Evolutionary conservation across 1,139 yeast species (phyloP), one percentile per base, ranked within the genome.

Genomic region (Spencermartinsiella ligniputridi): DNA sequence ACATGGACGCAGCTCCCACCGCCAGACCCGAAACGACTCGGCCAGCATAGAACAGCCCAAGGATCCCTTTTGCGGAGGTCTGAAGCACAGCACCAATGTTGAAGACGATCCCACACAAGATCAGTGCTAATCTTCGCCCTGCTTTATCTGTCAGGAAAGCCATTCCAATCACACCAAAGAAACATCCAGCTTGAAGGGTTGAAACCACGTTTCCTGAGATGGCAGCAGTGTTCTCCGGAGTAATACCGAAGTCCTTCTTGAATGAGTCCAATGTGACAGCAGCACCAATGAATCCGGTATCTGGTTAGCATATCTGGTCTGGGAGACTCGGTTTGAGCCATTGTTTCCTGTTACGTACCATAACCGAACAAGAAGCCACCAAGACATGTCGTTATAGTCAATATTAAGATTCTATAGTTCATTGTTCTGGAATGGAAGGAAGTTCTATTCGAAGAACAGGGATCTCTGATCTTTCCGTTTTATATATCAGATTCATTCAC

Each of bases 1-100:
- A 73, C 57, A 76, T 68, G 17, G 79, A 73, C 0, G 79, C 77
- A 45, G 72, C 68, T 27, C 82, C 82, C 13, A 77, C 79, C 37
- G 78, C 81, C 59, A 74, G 65, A 9, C 80, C 78, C 30, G 74
- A 66, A 19, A 78, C 60, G 47, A 63, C 45, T 57, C 89, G 73
- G 18, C 86, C 85, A 24, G 71, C 54, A 34, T 53, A 53, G 44
- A 53, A 47, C 11, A 53, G 43, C 2, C 52, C 55, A 18, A 48
- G 38, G 9, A 24, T 35, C 9, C 51, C 51, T 9, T 41, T 41
- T 4, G 42, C 41, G 5, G 43, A 11, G 4, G 40, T 54, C 27
- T 42, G 46, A 15, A 42, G 37, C 4, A 39, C 38, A 1, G 76
- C 72, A 9, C 77, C 77, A 50, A 71, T 24, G 15, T 21, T 24